phyloP scores from a whole-genome alignment of 768 basidiomycete species.

The Sporobolomyces phaffii region DNA sequence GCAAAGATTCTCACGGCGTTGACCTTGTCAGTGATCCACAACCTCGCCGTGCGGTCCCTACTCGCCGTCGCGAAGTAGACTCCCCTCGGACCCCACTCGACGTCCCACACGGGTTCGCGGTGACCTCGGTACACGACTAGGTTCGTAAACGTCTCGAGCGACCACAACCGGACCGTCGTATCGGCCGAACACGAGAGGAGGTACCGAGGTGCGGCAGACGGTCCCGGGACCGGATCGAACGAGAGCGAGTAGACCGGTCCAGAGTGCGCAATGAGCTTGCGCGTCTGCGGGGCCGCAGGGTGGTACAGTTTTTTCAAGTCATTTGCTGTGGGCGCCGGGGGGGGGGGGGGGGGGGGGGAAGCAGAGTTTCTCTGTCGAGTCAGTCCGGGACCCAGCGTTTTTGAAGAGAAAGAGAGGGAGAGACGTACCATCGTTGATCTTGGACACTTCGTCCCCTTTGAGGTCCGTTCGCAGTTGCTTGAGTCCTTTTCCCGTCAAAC shows the following conservation, averaged over 20 bases:
- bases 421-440: slow-evolving; percentile 58
- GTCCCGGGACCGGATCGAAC: slow-evolving; percentile 85
- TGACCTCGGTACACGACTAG: slow-evolving; percentile 91
- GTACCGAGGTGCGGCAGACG: slow-evolving; percentile 75
- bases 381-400: no score
- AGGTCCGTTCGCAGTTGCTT: slow-evolving; percentile 72
- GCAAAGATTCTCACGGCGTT: slow-evolving; percentile 84
- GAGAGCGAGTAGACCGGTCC: slow-evolving; percentile 91
- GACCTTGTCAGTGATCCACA: slow-evolving; percentile 91
- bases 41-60: slow-evolving; percentile 82
- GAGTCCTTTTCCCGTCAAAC: slow-evolving; percentile 81
- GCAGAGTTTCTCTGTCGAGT: no score
- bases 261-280: slow-evolving; percentile 95
- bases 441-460: slow-evolving; percentile 53
- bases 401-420: neutral
- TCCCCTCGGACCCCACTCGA: slow-evolving; percentile 96
- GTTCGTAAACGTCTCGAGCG: slow-evolving; percentile 87
- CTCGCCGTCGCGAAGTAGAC: slow-evolving; percentile 97
- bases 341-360: no score
- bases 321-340: slow-evolving; percentile 54
- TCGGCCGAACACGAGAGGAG: slow-evolving; percentile 90
- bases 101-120: slow-evolving; percentile 97
- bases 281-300: slow-evolving; percentile 60
- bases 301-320: slow-evolving; percentile 58
- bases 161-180: slow-evolving; percentile 85